Evolutionary conservation across 2,329 filamentous ascomycete species (phyloP).

Genomic region (Neophaeococcomyces aloes): DNA sequence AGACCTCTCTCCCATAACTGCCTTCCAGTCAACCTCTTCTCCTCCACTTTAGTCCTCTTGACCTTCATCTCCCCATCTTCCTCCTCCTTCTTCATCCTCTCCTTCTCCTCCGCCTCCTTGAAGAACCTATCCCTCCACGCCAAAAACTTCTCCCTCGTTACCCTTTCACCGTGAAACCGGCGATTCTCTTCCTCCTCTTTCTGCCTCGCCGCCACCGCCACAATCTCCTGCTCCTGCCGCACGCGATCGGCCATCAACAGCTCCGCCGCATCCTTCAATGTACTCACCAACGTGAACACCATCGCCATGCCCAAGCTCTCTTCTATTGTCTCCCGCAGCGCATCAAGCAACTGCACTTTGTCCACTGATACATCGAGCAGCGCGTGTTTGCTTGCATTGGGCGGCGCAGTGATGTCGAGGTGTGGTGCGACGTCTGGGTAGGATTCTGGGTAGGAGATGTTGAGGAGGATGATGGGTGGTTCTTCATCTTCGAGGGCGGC

Average conservation of each 20-base stretch:
- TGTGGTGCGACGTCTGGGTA: conserved; percentile 83
- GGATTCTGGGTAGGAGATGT: conserved; percentile 76
- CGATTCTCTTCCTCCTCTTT: conserved; percentile 84
- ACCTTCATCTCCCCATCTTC: conserved; percentile 69
- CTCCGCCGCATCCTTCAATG: conserved; percentile 85
- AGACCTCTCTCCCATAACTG: conserved; percentile 71
- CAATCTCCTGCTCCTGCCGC: conserved; percentile 47
- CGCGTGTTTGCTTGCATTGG: conserved; percentile 58
- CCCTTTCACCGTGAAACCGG: conserved; percentile 85
- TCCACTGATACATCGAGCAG: conserved; percentile 74
- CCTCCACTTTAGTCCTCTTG: conserved; percentile 61
- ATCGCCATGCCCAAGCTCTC: conserved; percentile 97
- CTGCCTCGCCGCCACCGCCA: conserved; percentile 46
- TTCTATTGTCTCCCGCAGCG: conserved; percentile 64
- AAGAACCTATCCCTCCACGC: conserved; percentile 71
- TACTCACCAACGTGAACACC: conserved; percentile 82
- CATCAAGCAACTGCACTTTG: conserved; percentile 60
- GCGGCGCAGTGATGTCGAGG: conserved; percentile 66
- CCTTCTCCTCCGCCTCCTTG: conserved; percentile 68
- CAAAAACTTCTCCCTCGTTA: conserved; percentile 76
- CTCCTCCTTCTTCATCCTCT: conserved; percentile 56
- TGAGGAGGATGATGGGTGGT: conserved; percentile 63
- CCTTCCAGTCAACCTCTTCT: conserved; percentile 56
- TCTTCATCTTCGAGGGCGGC: conserved; percentile 52
- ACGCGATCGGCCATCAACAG: conserved; percentile 65